These are phyloP conservation scores for Groenewaldozyma auringiensis DNA, from an alignment of 1,139 yeast species.

Conservation along the genomic window DNA sequence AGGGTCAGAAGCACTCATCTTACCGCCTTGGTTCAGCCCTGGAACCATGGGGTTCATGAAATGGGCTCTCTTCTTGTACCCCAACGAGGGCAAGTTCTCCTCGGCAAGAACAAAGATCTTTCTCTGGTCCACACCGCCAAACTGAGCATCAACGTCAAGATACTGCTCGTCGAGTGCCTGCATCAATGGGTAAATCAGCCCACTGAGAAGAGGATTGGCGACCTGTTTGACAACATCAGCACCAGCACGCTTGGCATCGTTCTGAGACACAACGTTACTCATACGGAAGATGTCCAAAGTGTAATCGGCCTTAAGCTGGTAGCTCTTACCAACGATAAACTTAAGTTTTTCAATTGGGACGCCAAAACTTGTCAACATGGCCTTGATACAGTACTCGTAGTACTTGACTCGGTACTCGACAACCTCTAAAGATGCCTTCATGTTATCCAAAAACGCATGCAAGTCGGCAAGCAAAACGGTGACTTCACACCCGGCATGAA, in stretches of 20 bases:
- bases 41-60: slow-evolving; percentile 99
- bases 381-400: slow-evolving; percentile 75
- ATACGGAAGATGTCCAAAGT: slow-evolving; percentile 83
- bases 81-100: slow-evolving; percentile 77
- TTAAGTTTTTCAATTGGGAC: slow-evolving; percentile 85
- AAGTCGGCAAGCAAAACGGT: slow-evolving; percentile 90
- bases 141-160: slow-evolving; percentile 84
- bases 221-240: slow-evolving; percentile 99
- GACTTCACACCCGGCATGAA: slow-evolving; percentile 94
- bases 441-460: slow-evolving; percentile 94
- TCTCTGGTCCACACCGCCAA: slow-evolving; percentile 99
- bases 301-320: slow-evolving; percentile 70
- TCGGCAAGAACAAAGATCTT: slow-evolving; percentile 96
- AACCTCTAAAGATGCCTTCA: slow-evolving; percentile 95
- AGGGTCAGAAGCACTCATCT: slow-evolving; percentile 99
- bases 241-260: slow-evolving; percentile 98
- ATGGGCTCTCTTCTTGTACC: slow-evolving; percentile 96
- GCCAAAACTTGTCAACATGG: slow-evolving; percentile 75
- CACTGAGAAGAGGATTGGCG: slow-evolving; percentile 84
- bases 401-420: slow-evolving; percentile 83
- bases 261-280: slow-evolving; percentile 77
- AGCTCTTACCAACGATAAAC: slow-evolving; percentile 81
- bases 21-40: slow-evolving; percentile 90
- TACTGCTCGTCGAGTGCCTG: slow-evolving; percentile 96
- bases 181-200: slow-evolving; percentile 95